A percentile compares a stretch with the other conserved stretches of the same genome.
Conservation (phyloP, 2,329 filamentous ascomycete species). For the Lasiodiplodia sp. region DNA sequence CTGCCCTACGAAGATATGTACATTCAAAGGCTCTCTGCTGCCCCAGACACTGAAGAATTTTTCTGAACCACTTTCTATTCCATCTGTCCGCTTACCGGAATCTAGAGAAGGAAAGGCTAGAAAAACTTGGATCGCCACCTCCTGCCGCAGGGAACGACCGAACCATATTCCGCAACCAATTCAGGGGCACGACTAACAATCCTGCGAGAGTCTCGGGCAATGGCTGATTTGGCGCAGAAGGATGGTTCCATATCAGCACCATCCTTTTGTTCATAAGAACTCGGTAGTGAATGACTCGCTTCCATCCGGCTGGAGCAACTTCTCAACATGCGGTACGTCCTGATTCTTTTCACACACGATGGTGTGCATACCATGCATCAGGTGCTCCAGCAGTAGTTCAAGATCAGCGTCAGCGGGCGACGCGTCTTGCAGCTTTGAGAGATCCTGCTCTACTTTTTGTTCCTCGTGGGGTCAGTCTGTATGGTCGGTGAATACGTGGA, state of each 20-base stretch:
- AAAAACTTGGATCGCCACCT: background rate
- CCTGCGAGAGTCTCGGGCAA: constrained; percentile 64
- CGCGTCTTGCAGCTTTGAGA: constrained; percentile 44
- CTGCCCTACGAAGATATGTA: constrained; percentile 14
- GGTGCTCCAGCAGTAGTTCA: constrained; percentile 37
- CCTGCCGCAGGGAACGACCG: constrained; percentile 57
- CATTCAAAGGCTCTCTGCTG: constrained; percentile 10
- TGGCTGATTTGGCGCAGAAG: constrained; percentile 55
- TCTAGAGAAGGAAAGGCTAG: background rate
- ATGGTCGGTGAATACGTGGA: too few relatives aligned
- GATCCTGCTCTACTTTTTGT: constrained; percentile 37
- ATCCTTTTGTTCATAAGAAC: constrained; percentile 44
- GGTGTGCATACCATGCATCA: constrained; percentile 36
- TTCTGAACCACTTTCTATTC: background rate
- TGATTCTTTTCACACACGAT: constrained; percentile 44
- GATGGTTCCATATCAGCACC: constrained; percentile 42
- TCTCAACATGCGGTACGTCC: constrained; percentile 43
- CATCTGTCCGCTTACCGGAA: background rate
- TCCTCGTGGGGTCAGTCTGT: background rate
- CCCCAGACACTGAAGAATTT: background rate
- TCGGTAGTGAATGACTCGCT: constrained; percentile 40
- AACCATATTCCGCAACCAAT: constrained; percentile 63
- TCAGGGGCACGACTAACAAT: constrained; percentile 64
- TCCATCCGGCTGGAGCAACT: constrained; percentile 35
- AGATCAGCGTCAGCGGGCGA: constrained; percentile 36